phyloP scores from a whole-genome alignment of 2,329 filamentous ascomycete genomes.

The Monosporascus sp. region DNA sequence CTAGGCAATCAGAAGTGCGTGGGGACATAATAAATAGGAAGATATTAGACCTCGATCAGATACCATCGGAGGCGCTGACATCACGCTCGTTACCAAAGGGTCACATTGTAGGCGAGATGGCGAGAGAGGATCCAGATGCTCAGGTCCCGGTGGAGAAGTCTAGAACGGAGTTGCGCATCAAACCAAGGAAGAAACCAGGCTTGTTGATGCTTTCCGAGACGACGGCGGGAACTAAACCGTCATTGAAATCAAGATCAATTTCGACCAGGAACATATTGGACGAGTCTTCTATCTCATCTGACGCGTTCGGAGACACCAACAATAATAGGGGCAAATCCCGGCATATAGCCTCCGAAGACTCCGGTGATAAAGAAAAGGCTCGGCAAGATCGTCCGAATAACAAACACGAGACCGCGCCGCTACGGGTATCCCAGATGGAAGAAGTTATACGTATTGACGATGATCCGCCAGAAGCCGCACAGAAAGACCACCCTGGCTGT shows the following conservation, averaged over 20 bases:
- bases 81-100: background rate
- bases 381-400: background rate
- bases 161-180: slow-evolving; percentile 43
- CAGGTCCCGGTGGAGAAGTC: slow-evolving; percentile 18
- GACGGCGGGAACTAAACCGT: slow-evolving; percentile 4
- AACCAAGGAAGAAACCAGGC: slow-evolving; percentile 41
- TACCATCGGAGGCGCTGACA: background rate
- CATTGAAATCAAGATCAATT: slow-evolving; percentile 1
- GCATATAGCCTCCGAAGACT: background rate
- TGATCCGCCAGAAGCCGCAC: no score
- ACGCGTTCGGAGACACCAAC: background rate
- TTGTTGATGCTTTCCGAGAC: slow-evolving; percentile 41
- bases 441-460: background rate
- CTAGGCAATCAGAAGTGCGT: background rate
- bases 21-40: background rate
- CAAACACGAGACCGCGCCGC: background rate
- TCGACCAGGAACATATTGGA: background rate
- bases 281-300: background rate
- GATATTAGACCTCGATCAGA: background rate
- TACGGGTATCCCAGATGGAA: background rate
- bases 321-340: background rate
- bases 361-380: background rate
- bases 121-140: background rate
- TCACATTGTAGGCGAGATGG: slow-evolving; percentile 4
- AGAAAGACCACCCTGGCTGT: background rate